phyloP scores from a whole-genome alignment of 2,329 filamentous ascomycete species.

The Thelonectria discophora region DNA sequence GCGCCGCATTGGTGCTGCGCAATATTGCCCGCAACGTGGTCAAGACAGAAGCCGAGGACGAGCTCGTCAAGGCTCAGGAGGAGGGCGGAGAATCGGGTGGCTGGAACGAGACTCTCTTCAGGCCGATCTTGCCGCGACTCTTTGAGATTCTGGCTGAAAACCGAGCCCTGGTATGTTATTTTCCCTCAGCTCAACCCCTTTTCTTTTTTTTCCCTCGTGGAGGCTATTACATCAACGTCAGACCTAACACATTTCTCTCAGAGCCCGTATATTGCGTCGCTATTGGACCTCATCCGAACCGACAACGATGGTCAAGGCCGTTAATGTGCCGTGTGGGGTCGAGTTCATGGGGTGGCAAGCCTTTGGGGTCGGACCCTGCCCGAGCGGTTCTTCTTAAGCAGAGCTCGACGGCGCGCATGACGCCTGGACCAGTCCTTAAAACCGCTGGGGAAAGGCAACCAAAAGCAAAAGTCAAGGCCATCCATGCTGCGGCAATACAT shows the following conservation, averaged over 20 bases:
- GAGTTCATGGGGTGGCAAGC: slow-evolving; percentile 18
- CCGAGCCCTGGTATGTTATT: slow-evolving; percentile 60
- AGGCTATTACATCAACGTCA: slow-evolving; percentile 11
- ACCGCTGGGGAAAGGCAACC: slow-evolving; percentile 8
- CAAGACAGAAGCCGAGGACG: slow-evolving; percentile 68
- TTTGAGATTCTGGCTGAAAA: slow-evolving; percentile 78
- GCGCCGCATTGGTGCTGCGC: slow-evolving; percentile 78
- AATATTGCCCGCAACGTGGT: slow-evolving; percentile 77
- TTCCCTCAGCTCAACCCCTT: neutral
- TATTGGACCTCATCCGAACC: slow-evolving; percentile 50
- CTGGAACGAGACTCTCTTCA: slow-evolving; percentile 75
- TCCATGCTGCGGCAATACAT: slow-evolving; percentile 20
- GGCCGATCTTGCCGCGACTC: slow-evolving; percentile 69
- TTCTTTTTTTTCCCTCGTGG: neutral
- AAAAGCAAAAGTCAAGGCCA: neutral
- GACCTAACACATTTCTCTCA: slow-evolving; percentile 37
- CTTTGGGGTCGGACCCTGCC: slow-evolving; percentile 22
- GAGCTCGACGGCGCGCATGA: slow-evolving; percentile 3
- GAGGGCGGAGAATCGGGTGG: slow-evolving; percentile 58
- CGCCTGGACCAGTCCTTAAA: slow-evolving; percentile 15
- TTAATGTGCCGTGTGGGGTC: slow-evolving; percentile 26
- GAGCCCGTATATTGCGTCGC: slow-evolving; percentile 53
- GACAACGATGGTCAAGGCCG: slow-evolving; percentile 41
- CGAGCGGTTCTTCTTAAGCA: slow-evolving; percentile 7
- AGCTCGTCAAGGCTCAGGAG: slow-evolving; percentile 59